Evolutionary conservation across 345 rosid genomes (phyloP).

Genomic region (Nephelium lappaceum): DNA sequence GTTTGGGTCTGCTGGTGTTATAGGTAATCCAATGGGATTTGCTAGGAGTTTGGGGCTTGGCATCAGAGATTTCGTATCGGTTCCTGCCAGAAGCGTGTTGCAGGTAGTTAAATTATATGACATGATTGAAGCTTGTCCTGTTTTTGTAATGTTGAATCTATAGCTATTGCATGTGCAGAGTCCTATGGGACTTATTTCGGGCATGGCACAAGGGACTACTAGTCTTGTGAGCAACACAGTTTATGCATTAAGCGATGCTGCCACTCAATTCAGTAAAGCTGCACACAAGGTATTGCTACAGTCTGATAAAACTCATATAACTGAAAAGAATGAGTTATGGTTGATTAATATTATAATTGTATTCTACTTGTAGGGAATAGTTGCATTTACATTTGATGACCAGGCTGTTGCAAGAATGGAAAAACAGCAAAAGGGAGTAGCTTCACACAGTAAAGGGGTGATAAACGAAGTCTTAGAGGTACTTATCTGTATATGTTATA

Average conservation of each 20-base stretch:
- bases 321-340: conserved; percentile 13
- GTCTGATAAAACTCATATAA: conserved; percentile 18
- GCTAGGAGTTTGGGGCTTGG: conserved; percentile 91
- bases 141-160: conserved; percentile 7
- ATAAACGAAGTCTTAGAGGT: conserved; percentile 96
- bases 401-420: conserved; percentile 81
- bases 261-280: conserved; percentile 97
- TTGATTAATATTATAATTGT: conserved; percentile 18
- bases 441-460: conserved; percentile 86
- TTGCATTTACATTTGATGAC: conserved; percentile 93
- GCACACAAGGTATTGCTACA: conserved; percentile 79
- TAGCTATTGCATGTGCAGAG: conserved; percentile 50
- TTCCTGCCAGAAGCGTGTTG: conserved; percentile 74
- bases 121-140: conserved; percentile 7
- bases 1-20: conserved; percentile 96
- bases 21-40: conserved; percentile 97
- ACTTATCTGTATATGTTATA: conserved; percentile 17
- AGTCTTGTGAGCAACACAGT: conserved; percentile 92
- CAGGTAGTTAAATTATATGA: conserved; percentile 48
- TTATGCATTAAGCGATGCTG: conserved; percentile 92
- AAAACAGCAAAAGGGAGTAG: conserved; percentile 67
- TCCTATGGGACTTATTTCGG: conserved; percentile 83
- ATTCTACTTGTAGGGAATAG: conserved; percentile 67
- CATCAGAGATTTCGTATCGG: conserved; percentile 85
- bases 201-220: conserved; percentile 92